Base-by-base conservation (phyloP, 2,329 filamentous ascomycete species). In the Apiospora arundinis region DNA sequence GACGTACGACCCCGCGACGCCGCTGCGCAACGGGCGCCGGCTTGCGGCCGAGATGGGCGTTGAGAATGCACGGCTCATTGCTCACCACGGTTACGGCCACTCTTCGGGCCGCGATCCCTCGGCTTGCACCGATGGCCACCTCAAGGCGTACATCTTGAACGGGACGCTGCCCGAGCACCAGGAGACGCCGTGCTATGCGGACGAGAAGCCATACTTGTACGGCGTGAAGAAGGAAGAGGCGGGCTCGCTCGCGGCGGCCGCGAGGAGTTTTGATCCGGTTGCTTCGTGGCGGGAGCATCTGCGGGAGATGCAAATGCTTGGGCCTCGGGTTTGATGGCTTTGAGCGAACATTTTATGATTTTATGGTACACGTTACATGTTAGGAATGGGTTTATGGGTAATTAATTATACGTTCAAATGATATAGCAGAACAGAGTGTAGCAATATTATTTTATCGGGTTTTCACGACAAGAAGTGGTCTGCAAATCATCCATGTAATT, bases 51-150 rank as follows among this genome's bases (percentile, higher is more conserved):
- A 85, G 70, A 86, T 87, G 85, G 85, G 85, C 1, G 42, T 45
- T 0, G 70, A 74, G 9, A 87, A 87, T 70, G 85, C 85, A n/a
- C 75, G 85, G 7, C 77, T 87, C 23, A 78, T 87, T 45, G 84
- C 77, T 6, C 86, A 87, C 70, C 85, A 87, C 70, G 85, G 85
- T 5, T 87, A 86, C 67, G 85, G 85, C 0, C 85, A 87, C 71
- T 81, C 83, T 16, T 85, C 83, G 4, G 77, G 37, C 46, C 45
- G 80, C n/a, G 84, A 87, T 69, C 77, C 74, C 46, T 86, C 85
- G 1, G 77, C 77, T 16, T 87, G 85, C 75, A 87, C 85, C 0
- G 82, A 87, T 56, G 71, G 73, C 0, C 79, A 85, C 37, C 82
- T 79, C 12, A 83, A 76, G 72, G 75, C 76, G 3, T 87, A 80